Conservation (phyloP, 2,329 filamentous ascomycete species). For the Bipolaris bicolor region DNA sequence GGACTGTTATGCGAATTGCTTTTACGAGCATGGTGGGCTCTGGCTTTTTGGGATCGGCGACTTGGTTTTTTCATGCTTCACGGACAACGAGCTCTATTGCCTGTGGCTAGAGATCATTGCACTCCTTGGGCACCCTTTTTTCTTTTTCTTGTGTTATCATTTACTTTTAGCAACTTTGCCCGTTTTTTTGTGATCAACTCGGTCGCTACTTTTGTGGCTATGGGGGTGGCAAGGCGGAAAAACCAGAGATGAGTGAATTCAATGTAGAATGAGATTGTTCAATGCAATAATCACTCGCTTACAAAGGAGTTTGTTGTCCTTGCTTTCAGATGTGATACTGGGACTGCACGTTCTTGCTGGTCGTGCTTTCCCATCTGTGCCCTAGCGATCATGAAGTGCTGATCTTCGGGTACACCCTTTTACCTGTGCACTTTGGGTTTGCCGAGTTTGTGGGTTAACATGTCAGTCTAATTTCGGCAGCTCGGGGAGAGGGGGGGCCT, state of each 20-base stretch:
- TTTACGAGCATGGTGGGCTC: conserved; percentile 44
- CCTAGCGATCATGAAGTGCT: neutral
- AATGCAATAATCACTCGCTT: conserved; percentile 47
- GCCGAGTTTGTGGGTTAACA: neutral
- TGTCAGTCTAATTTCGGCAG: conserved; percentile 5
- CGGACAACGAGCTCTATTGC: conserved; percentile 41
- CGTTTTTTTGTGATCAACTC: conserved; percentile 8
- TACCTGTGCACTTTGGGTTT: conserved; percentile 6
- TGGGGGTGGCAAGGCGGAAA: conserved; percentile 9
- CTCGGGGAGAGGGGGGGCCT: neutral
- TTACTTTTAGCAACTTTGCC: conserved; percentile 9
- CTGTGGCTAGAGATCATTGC: conserved; percentile 47
- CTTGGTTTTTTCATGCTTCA: conserved; percentile 18
- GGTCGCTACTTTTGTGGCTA: conserved; percentile 18
- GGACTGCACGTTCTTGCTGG: neutral
- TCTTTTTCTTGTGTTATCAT: conserved; percentile 22
- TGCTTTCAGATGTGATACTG: neutral
- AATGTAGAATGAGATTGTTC: conserved; percentile 46
- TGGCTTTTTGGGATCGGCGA: conserved; percentile 28
- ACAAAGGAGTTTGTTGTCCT: neutral
- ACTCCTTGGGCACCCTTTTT: conserved; percentile 36
- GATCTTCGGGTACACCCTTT: conserved; percentile 3
- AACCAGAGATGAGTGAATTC: conserved; percentile 21
- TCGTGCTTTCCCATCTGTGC: neutral
- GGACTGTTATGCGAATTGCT: conserved; percentile 38